Conservation (phyloP, 257 asterid genomes). For the Coffea canephora region DNA sequence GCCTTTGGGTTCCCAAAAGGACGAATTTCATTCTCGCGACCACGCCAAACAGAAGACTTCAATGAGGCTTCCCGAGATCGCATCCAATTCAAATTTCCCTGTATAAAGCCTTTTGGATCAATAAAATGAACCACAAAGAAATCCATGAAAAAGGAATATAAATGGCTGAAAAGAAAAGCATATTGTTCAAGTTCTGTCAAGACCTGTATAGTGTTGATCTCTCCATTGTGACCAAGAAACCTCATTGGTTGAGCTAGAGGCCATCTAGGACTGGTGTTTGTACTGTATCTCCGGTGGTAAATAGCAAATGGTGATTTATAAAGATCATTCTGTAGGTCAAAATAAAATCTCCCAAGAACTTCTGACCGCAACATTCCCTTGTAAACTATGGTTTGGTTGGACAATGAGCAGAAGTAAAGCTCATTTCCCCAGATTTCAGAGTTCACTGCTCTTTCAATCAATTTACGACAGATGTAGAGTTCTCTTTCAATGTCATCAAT, state of each 20-base stretch:
- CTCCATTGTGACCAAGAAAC: constrained; percentile 99
- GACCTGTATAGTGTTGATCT: constrained; percentile 99
- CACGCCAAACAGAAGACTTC: constrained; percentile 96
- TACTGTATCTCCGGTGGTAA: constrained; percentile 95
- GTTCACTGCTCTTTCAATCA: constrained; percentile 71
- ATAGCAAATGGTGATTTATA: constrained; percentile 92
- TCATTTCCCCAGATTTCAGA: constrained; percentile 83
- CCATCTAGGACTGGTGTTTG: constrained; percentile 98
- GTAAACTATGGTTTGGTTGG: constrained; percentile 94
- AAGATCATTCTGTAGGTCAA: constrained; percentile 70
- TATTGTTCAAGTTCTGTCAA: constrained; percentile 5
- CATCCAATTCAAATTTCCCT: constrained; percentile 99
- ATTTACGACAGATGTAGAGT: constrained; percentile 83
- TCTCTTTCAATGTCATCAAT: constrained; percentile 94
- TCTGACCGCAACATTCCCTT: constrained; percentile 98
- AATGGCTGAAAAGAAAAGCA: not conserved
- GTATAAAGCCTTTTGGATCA: constrained; percentile 26
- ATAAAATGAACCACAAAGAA: constrained; percentile 20
- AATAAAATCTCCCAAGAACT: constrained; percentile 86
- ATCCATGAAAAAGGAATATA: constrained; percentile 14
- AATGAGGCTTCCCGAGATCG: constrained; percentile 93
- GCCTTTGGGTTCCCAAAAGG: constrained; percentile 98
- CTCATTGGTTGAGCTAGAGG: constrained; percentile 99
- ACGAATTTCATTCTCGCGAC: constrained; percentile 91
- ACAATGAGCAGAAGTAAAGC: constrained; percentile 91